Percentiles rank a stretch among this genome's conserved stretches.
phyloP scores from a whole-genome alignment of 2,329 filamentous ascomycete genomes.

The Emmonsia crescens region DNA sequence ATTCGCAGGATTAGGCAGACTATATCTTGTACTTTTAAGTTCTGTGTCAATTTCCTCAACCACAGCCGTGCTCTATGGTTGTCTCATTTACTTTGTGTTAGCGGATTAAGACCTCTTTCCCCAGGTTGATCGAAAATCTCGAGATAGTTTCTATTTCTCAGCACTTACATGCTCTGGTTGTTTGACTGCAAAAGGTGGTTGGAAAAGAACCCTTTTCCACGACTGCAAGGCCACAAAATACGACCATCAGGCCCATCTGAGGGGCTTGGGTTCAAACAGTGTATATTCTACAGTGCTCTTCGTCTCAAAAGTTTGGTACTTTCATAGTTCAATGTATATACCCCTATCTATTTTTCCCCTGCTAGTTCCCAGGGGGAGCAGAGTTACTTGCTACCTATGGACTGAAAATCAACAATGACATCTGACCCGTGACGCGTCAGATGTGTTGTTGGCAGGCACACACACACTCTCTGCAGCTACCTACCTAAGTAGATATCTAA shows the following conservation, averaged over 20 bases:
- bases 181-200: not conserved
- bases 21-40: not conserved
- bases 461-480: too few relatives aligned
- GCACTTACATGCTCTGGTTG: not conserved
- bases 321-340: not conserved
- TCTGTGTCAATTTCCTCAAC: not conserved
- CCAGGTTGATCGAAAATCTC: not conserved
- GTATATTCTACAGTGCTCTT: not conserved
- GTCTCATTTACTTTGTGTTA: not conserved
- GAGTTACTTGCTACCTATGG: not conserved
- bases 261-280: not conserved
- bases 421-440: not conserved
- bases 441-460: not conserved
- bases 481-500: too few relatives aligned
- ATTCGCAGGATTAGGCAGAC: not conserved
- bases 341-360: not conserved
- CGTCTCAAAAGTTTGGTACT: not conserved
- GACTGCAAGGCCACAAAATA: not conserved
- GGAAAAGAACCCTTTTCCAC: not conserved
- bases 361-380: too few relatives aligned
- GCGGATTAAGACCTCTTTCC: not conserved
- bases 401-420: not conserved
- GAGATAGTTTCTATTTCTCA: not conserved
- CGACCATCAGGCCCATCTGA: not conserved
- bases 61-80: not conserved